Percentiles rank a stretch among this genome's conserved stretches.
These are phyloP conservation scores for Penicillium herquei DNA, from an alignment of 495 filamentous ascomycete species.

Conservation along the genomic window DNA sequence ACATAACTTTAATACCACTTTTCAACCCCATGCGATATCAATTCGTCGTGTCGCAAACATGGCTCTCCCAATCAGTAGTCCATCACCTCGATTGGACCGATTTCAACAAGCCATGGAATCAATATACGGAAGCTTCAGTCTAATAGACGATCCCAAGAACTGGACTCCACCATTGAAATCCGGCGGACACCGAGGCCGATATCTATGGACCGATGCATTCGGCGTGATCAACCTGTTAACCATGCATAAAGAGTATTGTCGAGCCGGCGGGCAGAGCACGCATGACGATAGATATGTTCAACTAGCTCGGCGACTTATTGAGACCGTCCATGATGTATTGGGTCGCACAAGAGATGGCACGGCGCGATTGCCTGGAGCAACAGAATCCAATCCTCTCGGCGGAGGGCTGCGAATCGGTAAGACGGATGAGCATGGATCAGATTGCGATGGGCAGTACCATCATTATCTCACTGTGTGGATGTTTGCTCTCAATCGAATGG, in stretches of 20 bases:
- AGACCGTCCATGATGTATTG: constrained; percentile 56
- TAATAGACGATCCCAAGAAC: constrained; percentile 26
- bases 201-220: constrained; percentile 69
- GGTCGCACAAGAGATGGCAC: constrained; percentile 53
- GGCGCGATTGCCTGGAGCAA: constrained; percentile 51
- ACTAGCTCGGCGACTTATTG: constrained; percentile 51
- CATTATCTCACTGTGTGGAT: constrained; percentile 71
- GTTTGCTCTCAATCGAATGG: constrained; percentile 64
- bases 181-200: constrained; percentile 64
- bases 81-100: constrained; percentile 30
- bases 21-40: too few relatives aligned
- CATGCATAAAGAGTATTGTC: constrained; percentile 43
- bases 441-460: constrained; percentile 66
- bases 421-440: constrained; percentile 45
- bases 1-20: too few relatives aligned
- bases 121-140: constrained; percentile 37
- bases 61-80: constrained; percentile 21
- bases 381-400: constrained; percentile 51
- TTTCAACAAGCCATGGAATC: constrained; percentile 42
- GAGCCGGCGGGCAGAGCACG: background rate
- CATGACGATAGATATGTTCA: constrained; percentile 44
- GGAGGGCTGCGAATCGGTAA: constrained; percentile 68
- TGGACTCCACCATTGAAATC: constrained; percentile 50
- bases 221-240: constrained; percentile 68
- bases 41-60: constrained; percentile 14